Percentiles rank a stretch among this genome's conserved stretches.
phyloP scores from a whole-genome alignment of 257 asterid genomes.

The Petunia secreta region DNA sequence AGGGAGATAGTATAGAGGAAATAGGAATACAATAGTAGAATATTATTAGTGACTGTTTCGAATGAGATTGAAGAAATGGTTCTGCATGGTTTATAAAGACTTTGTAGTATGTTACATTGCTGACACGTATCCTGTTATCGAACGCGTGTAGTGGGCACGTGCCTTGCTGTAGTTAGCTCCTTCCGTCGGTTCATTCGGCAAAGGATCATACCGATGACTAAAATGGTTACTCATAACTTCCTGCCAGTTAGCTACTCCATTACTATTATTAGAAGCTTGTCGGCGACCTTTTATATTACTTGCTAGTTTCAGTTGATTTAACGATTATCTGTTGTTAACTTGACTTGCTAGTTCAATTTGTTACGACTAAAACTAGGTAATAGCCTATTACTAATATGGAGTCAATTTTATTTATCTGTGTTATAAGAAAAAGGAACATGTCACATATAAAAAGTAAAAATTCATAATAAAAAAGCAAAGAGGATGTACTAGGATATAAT shows the following conservation, averaged over 20 bases:
- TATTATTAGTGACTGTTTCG: background rate
- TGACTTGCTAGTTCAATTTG: too few species aligned
- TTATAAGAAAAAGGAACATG: too few species aligned
- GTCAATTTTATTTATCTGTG: too few species aligned
- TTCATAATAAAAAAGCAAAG: too few species aligned
- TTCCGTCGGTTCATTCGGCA: background rate
- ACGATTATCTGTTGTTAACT: too few species aligned
- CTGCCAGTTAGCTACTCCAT: background rate
- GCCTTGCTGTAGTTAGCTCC: conserved; percentile 31
- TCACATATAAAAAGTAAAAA: too few species aligned
- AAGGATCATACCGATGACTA: background rate
- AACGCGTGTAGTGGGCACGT: conserved; percentile 69
- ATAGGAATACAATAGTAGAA: background rate
- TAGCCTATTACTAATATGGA: too few species aligned
- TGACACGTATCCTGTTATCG: conserved; percentile 54
- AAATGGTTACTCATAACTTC: background rate
- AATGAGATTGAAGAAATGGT: background rate
- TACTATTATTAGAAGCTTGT: background rate
- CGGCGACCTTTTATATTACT: background rate
- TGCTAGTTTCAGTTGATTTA: too few species aligned
- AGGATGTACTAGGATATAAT: too few species aligned
- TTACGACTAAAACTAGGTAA: too few species aligned
- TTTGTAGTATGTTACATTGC: background rate
- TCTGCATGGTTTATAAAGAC: conserved; percentile 32
- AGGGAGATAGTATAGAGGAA: background rate